phyloP scores from a whole-genome alignment of 331 rosid species.

The Malus hybrid region DNA sequence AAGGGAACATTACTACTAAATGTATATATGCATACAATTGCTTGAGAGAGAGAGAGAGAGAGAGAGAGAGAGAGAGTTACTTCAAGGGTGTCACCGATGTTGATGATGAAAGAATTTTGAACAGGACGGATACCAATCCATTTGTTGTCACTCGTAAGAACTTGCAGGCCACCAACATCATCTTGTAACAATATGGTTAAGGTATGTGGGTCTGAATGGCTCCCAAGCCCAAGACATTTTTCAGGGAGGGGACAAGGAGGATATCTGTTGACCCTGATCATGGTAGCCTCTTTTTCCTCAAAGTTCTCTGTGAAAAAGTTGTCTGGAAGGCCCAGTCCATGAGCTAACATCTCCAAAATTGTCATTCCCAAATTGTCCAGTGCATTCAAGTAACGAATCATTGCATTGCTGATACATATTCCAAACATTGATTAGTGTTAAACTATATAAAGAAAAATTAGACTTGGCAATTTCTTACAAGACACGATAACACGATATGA shows the following conservation, averaged over 20 bases:
- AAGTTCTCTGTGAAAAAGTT: neutral
- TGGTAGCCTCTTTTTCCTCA: conserved; percentile 9
- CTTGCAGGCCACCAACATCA: conserved; percentile 15
- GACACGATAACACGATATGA: no score
- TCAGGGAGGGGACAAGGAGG: conserved; percentile 20
- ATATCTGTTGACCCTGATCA: conserved; percentile 12
- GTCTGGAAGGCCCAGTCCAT: conserved; percentile 13
- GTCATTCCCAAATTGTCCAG: conserved; percentile 14
- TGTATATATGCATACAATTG: neutral
- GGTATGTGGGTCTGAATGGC: conserved; percentile 20
- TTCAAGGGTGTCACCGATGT: conserved; percentile 13
- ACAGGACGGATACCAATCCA: conserved; percentile 19
- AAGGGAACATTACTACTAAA: neutral
- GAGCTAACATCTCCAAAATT: conserved; percentile 9
- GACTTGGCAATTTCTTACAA: no score
- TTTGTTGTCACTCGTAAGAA: neutral
- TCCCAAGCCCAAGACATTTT: conserved; percentile 19
- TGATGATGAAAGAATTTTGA: conserved; percentile 11
- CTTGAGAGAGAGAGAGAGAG: neutral
- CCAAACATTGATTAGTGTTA: neutral
- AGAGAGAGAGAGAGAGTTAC: neutral
- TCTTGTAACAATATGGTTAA: conserved; percentile 15
- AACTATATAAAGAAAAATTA: no score
- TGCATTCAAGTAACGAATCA: conserved; percentile 4
- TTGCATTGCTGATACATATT: conserved; percentile 3